Percentiles rank a stretch among this genome's conserved stretches.
Evolutionary conservation across 1,284 basidiomycete species (phyloP).

Genomic region (Agaricales sp.): DNA sequence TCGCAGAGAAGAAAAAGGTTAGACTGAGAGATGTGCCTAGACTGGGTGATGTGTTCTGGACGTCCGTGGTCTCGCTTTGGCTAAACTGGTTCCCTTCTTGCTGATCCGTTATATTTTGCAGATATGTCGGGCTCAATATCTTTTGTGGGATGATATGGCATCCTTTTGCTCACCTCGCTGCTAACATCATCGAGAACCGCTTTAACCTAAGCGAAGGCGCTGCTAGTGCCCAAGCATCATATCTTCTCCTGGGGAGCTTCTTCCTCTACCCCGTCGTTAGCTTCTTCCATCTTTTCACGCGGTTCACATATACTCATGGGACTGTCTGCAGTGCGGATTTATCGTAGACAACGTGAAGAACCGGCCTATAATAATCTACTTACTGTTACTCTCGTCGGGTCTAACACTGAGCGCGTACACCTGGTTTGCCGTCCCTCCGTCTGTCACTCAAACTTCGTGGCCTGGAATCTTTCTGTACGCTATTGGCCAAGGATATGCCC

Average conservation of each 20-base stretch:
- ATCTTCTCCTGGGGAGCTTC: conserved; percentile 67
- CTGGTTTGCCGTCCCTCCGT: conserved; percentile 57
- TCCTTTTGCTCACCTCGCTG: conserved; percentile 67
- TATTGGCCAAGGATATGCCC: conserved; percentile 63
- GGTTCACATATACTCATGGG: conserved; percentile 4
- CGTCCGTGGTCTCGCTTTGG: conserved; percentile 32
- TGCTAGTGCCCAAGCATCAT: conserved; percentile 58
- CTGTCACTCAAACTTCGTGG: conserved; percentile 42
- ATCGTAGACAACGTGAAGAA: conserved; percentile 49
- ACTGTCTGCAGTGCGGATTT: conserved; percentile 41
- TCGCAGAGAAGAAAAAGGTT: conserved; percentile 54
- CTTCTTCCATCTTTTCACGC: conserved; percentile 2
- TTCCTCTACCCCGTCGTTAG: conserved; percentile 61
- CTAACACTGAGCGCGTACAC: conserved; percentile 53
- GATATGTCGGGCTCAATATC: conserved; percentile 61
- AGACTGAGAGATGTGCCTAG: conserved; percentile 47
- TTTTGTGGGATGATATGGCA: conserved; percentile 73
- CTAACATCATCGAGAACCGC: conserved; percentile 67
- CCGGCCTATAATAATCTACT: conserved; percentile 42
- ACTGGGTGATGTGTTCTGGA: conserved; percentile 74
- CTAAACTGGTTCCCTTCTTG: neutral
- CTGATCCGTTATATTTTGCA: conserved; percentile 15
- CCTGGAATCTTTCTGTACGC: conserved; percentile 58
- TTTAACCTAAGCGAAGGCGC: conserved; percentile 50
- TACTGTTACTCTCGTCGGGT: conserved; percentile 51